Base-by-base conservation (phyloP, 2,329 filamentous ascomycete genomes). In the Cercospora janseana region DNA sequence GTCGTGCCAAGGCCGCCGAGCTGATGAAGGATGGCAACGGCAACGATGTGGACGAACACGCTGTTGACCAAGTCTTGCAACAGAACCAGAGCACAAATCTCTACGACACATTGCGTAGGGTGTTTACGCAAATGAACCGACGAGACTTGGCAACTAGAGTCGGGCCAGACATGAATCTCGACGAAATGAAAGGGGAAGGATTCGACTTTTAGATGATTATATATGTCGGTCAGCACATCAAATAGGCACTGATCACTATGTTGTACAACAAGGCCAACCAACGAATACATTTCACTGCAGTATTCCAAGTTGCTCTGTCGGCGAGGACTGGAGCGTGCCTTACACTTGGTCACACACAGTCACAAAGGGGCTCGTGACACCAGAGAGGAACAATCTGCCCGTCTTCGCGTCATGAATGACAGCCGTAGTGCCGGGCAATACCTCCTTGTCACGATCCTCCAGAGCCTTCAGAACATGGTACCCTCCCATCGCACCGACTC, bases 1-100 rank as follows among this genome's bases (percentile, higher is more conserved):
- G 89, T 4, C 80, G 88, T 51, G 86, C 88, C 66, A 85, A 87
- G 69, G 92, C 89, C 3, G 79, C 87, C 47, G 88, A 96, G 72
- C 83, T 95, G 10, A 79, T 95, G 3, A 73, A 72, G 1, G 86
- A 84, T 46, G 79, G 73, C 8, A 63, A 63, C 4, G 69, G 68
- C 10, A 74, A 73, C 32, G 72, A 70, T 28, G 74, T 84, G 3
- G 74, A 73, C 18, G 90, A 96, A 63, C 82, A 81, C 49, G 83
- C 88, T 59, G 77, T 96, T 15, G 88, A 95, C 65, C 80, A 86
- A 54, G 90, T 95, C 84, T 86, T 94, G 47, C 86, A 86, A 44
- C 92, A 97, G 75, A 98, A 98, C 72, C 85, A 94, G 68, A 95
- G 89, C 75, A 96, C 91, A 42, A 98, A 96, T 64, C 75, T 98